A percentile compares a stretch with the other conserved stretches of the same genome.
Evolutionary conservation across 2,329 filamentous ascomycete species (phyloP).

Genomic region (Knoxdaviesia proteae): DNA sequence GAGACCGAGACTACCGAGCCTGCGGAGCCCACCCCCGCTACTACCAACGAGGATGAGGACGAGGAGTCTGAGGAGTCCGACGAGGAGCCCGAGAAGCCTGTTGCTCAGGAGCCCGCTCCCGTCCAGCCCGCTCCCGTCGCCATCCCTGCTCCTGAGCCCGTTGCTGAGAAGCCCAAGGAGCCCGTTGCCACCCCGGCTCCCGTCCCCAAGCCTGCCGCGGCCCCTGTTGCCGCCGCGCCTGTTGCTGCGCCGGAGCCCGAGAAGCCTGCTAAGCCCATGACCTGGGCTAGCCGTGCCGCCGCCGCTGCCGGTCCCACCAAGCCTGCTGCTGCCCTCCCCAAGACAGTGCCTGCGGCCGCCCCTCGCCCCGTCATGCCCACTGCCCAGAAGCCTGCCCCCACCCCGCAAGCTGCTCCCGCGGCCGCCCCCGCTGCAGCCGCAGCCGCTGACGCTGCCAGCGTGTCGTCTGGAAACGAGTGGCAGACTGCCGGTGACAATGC

Average conservation of each 20-base stretch:
- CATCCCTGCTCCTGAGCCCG: constrained; percentile 32
- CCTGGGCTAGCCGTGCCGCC: constrained; percentile 52
- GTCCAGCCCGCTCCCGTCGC: constrained; percentile 22
- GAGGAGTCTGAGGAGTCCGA: not conserved
- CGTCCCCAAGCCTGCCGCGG: constrained; percentile 13
- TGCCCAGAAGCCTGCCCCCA: constrained; percentile 31
- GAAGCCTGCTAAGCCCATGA: constrained; percentile 40
- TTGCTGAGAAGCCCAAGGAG: constrained; percentile 46
- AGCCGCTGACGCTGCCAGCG: constrained; percentile 17
- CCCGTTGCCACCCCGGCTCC: constrained; percentile 31
- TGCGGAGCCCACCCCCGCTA: not conserved
- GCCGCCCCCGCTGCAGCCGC: constrained; percentile 16
- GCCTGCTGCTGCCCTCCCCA: constrained; percentile 32
- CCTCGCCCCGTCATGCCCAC: constrained; percentile 16
- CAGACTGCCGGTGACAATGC: constrained; percentile 70
- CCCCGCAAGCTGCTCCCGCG: constrained; percentile 15
- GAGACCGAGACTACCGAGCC: constrained; percentile 43
- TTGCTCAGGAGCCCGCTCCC: constrained; percentile 11
- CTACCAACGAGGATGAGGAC: constrained; percentile 1
- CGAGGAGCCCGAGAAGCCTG: constrained; percentile 1
- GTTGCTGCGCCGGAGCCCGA: constrained; percentile 29
- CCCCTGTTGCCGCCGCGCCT: constrained; percentile 21
- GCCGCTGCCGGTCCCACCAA: constrained; percentile 26
- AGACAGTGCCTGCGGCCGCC: constrained; percentile 33
- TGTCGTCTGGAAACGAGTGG: constrained; percentile 44